Conservation (phyloP, 352 stramenopile genomes). For the Aphanomyces cochlioides region DNA sequence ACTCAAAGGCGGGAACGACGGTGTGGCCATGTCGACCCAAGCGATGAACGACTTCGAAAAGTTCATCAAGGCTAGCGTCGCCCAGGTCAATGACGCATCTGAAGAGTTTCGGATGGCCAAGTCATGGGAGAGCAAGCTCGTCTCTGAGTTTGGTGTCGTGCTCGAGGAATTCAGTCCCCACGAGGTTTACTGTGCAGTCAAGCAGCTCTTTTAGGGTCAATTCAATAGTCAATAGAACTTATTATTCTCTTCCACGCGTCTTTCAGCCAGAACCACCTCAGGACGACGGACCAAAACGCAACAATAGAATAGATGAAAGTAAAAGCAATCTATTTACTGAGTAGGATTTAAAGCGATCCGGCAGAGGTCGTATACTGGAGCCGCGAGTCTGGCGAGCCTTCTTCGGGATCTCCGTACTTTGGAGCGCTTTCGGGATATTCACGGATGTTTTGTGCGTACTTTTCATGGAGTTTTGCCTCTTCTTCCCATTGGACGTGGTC, state of each 20-base stretch:
- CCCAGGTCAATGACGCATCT: constrained; percentile 21
- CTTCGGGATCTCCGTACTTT: constrained; percentile 36
- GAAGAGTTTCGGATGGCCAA: constrained; percentile 24
- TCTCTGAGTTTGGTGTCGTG: constrained; percentile 30
- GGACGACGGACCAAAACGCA: neutral
- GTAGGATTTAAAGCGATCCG: constrained; percentile 2
- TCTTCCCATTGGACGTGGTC: constrained; percentile 87
- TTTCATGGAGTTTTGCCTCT: constrained; percentile 78
- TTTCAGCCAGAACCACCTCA: too few species aligned
- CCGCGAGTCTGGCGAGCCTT: constrained; percentile 23
- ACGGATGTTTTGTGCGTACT: constrained; percentile 85
- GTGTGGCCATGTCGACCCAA: neutral
- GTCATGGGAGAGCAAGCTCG: constrained; percentile 26
- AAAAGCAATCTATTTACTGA: too few species aligned
- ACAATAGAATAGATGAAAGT: too few species aligned
- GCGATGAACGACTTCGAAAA: constrained; percentile 11
- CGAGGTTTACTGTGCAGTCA: constrained; percentile 20
- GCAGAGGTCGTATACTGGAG: constrained; percentile 19
- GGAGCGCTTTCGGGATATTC: constrained; percentile 59
- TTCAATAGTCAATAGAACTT: neutral
- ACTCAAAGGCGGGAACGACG: neutral
- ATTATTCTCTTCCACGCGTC: too few species aligned
- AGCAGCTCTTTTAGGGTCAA: neutral
- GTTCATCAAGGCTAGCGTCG: constrained; percentile 27
- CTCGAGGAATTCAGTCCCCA: constrained; percentile 27